Conservation (phyloP, 208 protist species). For the Angomonas desouzai region DNA sequence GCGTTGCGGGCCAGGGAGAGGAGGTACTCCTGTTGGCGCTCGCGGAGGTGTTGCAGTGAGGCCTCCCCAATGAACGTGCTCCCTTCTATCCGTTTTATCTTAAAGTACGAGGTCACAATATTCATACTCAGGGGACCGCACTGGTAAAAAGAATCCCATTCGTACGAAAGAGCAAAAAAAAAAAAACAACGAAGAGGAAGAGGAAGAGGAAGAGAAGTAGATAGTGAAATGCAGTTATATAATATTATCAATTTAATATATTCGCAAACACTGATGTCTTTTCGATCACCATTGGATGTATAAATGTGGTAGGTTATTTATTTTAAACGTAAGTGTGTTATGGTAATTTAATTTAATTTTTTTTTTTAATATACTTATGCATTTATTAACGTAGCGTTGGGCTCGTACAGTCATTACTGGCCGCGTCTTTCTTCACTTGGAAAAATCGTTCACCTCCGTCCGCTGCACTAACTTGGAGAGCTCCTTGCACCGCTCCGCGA, state of each 20-base stretch:
- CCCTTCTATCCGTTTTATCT: slow-evolving; percentile 53
- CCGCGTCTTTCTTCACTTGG: not conserved
- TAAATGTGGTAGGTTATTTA: too few relatives aligned
- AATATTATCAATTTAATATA: too few relatives aligned
- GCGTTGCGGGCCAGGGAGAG: slow-evolving; percentile 56
- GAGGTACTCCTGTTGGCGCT: slow-evolving; percentile 69
- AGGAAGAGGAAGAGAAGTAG: not conserved
- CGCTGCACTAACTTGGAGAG: slow-evolving; percentile 66
- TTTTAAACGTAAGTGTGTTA: not conserved
- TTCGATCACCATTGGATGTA: too few relatives aligned
- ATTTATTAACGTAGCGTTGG: too few relatives aligned
- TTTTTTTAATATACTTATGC: too few relatives aligned
- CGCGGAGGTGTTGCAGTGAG: slow-evolving; percentile 18
- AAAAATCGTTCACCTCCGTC: slow-evolving; percentile 43
- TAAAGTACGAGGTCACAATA: slow-evolving; percentile 77
- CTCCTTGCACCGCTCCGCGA: slow-evolving; percentile 65
- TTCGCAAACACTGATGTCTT: too few relatives aligned
- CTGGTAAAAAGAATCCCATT: too few relatives aligned
- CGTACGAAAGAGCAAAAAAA: too few relatives aligned
- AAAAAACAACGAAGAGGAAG: not conserved
- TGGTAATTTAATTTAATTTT: slow-evolving; percentile 7
- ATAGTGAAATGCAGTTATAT: too few relatives aligned
- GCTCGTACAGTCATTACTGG: too few relatives aligned
- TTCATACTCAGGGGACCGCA: too few relatives aligned
- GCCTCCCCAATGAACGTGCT: slow-evolving; percentile 53